Percentiles rank a stretch among this genome's conserved stretches.
Conservation (phyloP, 176 grass and related monocot genomes). For the Musa itinerans region DNA sequence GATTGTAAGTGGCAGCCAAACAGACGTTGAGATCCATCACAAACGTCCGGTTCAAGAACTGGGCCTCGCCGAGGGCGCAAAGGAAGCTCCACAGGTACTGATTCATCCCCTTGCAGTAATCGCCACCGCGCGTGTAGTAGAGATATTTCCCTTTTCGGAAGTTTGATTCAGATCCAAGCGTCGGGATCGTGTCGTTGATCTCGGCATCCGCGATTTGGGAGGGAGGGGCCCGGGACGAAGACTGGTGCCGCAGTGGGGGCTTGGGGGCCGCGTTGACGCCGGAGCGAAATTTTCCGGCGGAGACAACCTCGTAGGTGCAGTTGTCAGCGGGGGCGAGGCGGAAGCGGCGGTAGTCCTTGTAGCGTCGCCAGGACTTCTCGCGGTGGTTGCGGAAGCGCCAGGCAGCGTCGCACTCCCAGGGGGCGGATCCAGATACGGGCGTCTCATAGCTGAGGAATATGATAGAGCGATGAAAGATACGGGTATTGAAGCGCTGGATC, state of each 20-base stretch:
- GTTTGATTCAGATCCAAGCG: constrained; percentile 62
- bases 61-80: constrained; percentile 80
- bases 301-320: constrained; percentile 39
- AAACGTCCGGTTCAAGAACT: constrained; percentile 87
- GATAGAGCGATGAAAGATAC: constrained; percentile 56
- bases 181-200: constrained; percentile 82
- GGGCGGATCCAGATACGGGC: constrained; percentile 41
- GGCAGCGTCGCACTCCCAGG: constrained; percentile 59
- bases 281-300: constrained; percentile 73
- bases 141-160: constrained; percentile 67
- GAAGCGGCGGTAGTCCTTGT: constrained; percentile 81
- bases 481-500: constrained; percentile 64
- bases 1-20: constrained; percentile 57
- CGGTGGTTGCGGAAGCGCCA: constrained; percentile 79
- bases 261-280: constrained; percentile 56
- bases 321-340: constrained; percentile 37
- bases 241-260: constrained; percentile 5
- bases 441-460: constrained; percentile 73
- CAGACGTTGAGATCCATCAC: constrained; percentile 79
- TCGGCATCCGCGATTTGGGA: constrained; percentile 32
- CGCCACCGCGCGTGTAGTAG: constrained; percentile 81
- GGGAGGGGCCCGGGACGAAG: neutral
- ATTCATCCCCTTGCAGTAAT: constrained; percentile 98
- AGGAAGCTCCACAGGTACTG: constrained; percentile 91
- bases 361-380: constrained; percentile 88